Percentiles rank a stretch among this genome's conserved stretches.
These are phyloP conservation scores for Adansonia gregorii DNA, from an alignment of 441 rosid genomes.

Conservation along the genomic window DNA sequence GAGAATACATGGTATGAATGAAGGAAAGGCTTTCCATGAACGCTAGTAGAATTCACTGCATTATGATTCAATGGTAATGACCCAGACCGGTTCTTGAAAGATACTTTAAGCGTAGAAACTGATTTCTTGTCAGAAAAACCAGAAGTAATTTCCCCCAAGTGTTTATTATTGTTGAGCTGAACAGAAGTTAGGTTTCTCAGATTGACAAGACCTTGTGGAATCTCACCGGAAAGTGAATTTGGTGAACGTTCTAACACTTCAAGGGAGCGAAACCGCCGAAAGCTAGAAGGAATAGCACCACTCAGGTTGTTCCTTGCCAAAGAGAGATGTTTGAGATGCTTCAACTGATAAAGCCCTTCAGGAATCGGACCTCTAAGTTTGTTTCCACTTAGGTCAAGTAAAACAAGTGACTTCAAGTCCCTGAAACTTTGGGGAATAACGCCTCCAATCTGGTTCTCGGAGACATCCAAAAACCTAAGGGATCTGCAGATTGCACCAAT, in stretches of 20 bases:
- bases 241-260: constrained; percentile 56
- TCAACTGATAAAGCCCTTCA: constrained; percentile 39
- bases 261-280: constrained; percentile 44
- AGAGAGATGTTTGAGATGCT: constrained; percentile 47
- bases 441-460: constrained; percentile 53
- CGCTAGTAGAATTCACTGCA: constrained; percentile 38
- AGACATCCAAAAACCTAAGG: constrained; percentile 52
- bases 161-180: constrained; percentile 54
- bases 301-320: constrained; percentile 55
- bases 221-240: constrained; percentile 53
- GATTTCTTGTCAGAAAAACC: constrained; percentile 43
- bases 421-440: constrained; percentile 45
- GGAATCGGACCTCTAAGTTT: constrained; percentile 58
- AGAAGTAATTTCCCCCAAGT: constrained; percentile 51
- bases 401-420: constrained; percentile 46
- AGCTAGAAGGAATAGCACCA: constrained; percentile 49
- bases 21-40: constrained; percentile 45
- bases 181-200: constrained; percentile 48
- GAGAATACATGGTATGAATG: constrained; percentile 45
- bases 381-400: constrained; percentile 56
- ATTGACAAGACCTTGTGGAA: constrained; percentile 44
- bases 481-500: constrained; percentile 49
- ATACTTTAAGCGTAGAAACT: too few species aligned
- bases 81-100: constrained; percentile 51
- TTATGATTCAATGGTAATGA: constrained; percentile 38